Conservation (phyloP, 2,329 filamentous ascomycete species). For the Sarocladium oryzae region DNA sequence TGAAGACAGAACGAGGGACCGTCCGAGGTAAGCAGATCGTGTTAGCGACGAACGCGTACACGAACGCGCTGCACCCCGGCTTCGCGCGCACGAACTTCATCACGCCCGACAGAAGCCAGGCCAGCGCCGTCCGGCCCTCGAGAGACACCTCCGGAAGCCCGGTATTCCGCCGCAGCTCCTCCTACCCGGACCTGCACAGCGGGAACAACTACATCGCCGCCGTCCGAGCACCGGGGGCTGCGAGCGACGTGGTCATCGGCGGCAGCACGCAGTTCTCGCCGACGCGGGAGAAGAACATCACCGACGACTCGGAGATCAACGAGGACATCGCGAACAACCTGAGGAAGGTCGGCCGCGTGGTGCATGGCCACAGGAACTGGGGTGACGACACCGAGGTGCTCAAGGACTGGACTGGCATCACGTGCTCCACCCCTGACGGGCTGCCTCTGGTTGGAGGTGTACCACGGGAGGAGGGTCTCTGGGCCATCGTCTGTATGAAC, state of each 20-base stretch:
- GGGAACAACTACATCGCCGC: constrained; percentile 32
- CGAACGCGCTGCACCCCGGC: constrained; percentile 33
- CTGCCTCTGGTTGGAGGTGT: constrained; percentile 48
- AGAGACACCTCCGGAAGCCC: too few relatives aligned
- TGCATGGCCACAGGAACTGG: constrained; percentile 40
- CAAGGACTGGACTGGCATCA: constrained; percentile 47
- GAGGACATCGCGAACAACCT: constrained; percentile 43
- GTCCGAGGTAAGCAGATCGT: constrained; percentile 38
- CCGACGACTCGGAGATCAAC: constrained; percentile 49
- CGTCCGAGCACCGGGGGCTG: constrained; percentile 20
- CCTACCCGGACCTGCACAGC: constrained; percentile 21
- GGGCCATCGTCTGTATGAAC: constrained; percentile 54
- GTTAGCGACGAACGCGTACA: constrained; percentile 49
- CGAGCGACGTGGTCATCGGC: constrained; percentile 24
- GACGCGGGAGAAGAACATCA: constrained; percentile 21
- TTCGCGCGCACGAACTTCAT: constrained; percentile 37
- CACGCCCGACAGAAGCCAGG: constrained; percentile 43
- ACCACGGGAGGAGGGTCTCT: constrained; percentile 42
- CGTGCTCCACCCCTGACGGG: constrained; percentile 48
- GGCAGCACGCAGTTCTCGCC: constrained; percentile 19
- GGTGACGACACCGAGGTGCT: constrained; percentile 19
- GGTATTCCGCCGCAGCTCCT: constrained; percentile 16
- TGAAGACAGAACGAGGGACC: constrained; percentile 35
- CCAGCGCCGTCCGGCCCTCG: constrained; percentile 36
- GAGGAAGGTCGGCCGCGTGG: constrained; percentile 32